Evolutionary conservation across 1,284 basidiomycete genomes (phyloP), one percentile per base, ranked within the genome.

Genomic region (Ganoderma multipileum): DNA sequence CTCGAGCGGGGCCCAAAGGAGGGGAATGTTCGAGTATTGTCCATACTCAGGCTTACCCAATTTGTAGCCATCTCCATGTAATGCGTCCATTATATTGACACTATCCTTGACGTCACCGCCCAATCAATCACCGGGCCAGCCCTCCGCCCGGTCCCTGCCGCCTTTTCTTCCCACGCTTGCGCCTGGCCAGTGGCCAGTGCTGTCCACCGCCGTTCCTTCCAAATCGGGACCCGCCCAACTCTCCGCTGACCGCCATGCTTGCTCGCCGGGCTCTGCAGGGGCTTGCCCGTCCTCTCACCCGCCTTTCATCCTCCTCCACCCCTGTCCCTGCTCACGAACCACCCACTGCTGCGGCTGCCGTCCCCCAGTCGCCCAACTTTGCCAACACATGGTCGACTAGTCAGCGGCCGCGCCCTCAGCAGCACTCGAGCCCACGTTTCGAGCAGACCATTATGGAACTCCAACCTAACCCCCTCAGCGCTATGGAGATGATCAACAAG

Each of bases 401-500:
- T 78, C 95, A 96, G 81, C 83, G 79, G 39, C 81, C 87, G 33
- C 90, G 92, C 60, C 89, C 92, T 18, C 80, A 79, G 20, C 79
- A 81, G 61, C 80, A 79, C 39, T 86, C 85, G 14, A 87, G 89
- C 63, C 92, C 95, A 20, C 89, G 96, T 36, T 98, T 98, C 78
- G 97, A 99, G 83, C 97, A 99, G 84, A 94, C 94, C 26, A 83
- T 83, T 55, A 89, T 96, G 85, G 89, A 90, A 59, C 84, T 95
- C 67, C 97, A 99, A 81, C 97, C 97, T 0, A 89, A 90, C 70
- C 93, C 96, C n/a, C 84, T 92, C 72, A 95, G 94, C 70, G 97
- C 97, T 2, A 96, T 98, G 91, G 92, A 93, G 73, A 86, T 98
- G 78, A 89, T 99, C 74, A 86, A 86, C 63, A 86, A 95, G 73